Base-by-base conservation (phyloP, 495 filamentous ascomycete genomes). In the Aspergillus sclerotioniger region DNA sequence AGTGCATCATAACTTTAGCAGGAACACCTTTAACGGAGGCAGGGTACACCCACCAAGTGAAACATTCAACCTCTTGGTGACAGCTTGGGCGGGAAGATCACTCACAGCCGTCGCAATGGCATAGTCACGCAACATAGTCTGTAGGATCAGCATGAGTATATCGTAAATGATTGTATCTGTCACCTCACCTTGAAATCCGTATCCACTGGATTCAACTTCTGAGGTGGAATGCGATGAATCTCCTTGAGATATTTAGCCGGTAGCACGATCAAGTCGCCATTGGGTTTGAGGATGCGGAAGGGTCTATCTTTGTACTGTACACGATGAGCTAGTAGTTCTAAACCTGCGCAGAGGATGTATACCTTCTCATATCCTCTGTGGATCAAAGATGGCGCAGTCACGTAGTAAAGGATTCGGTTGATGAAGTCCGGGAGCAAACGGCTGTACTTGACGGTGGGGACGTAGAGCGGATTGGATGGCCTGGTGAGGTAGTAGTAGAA, bases 211-310 rank as follows among this genome's bases (percentile, higher is more conserved):
- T 67, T 72, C 20, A 72, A n/a, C 16, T 57, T 54, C 1, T 56
- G 59, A 5, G 63, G 41, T 15, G 59, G 56, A 2, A 68, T 16
- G 20, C 58, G 41, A 32, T 60, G 62, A 2, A 75, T 53, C 43
- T 73, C 69, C 33, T 66, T 45, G 0, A 68, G 53, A 46, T 73
- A 75, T 20, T 61, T 69, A 3, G 52, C 53, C 2, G 72, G 71
- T 41, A 75, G 56, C 4, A 73, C 66, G 9, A 72, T 57, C 33
- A 73, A 25, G 49, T 73, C 72, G n/a, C 66, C 67, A 53, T 75
- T 71, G 8, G 62, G 54, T 6, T 68, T 72, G n/a, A 71, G 61
- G 21, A 75, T 55, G 5, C 69, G 64, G 43, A 69, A 75, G 3
- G 70, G 63, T 8, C 29, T 54, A 28, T 67, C 56, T 48, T 63